Conservation (phyloP, 495 filamentous ascomycete species). For the Podospora fimiseda region DNA sequence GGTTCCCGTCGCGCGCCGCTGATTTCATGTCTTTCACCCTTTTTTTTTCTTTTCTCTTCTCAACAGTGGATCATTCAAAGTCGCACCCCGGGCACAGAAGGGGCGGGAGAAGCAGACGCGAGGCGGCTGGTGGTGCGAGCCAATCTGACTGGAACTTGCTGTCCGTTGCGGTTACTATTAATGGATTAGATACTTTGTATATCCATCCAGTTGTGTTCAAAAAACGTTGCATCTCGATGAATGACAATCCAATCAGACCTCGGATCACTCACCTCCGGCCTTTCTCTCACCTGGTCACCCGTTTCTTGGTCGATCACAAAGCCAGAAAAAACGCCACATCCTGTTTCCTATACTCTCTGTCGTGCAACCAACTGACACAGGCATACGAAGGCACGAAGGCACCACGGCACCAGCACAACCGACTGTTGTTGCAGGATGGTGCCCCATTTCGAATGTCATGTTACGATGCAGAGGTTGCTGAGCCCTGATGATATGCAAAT, state of each 20-base stretch:
- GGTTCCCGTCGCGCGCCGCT: too few species aligned
- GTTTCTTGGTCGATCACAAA: neutral
- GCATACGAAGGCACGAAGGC: neutral
- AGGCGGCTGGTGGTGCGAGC: neutral
- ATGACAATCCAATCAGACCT: neutral
- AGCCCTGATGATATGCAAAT: slow-evolving; percentile 3
- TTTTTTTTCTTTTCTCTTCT: too few species aligned
- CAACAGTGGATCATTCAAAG: too few species aligned
- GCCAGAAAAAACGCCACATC: neutral
- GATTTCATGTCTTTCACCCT: too few species aligned
- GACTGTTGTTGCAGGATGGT: neutral
- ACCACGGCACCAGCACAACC: neutral
- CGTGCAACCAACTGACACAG: neutral
- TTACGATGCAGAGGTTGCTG: slow-evolving; percentile 3
- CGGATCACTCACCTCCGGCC: neutral
- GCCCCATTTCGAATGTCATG: neutral
- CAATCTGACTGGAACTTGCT: neutral
- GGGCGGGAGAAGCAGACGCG: neutral
- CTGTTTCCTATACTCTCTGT: neutral
- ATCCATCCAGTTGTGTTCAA: neutral
- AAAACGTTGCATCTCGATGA: neutral
- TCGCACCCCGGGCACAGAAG: neutral
- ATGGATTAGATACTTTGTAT: neutral
- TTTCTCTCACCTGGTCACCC: neutral
- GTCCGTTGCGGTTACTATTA: neutral